These are phyloP conservation scores for Alternaria consortialis DNA, from an alignment of 2,329 filamentous ascomycete species.

Conservation along the genomic window DNA sequence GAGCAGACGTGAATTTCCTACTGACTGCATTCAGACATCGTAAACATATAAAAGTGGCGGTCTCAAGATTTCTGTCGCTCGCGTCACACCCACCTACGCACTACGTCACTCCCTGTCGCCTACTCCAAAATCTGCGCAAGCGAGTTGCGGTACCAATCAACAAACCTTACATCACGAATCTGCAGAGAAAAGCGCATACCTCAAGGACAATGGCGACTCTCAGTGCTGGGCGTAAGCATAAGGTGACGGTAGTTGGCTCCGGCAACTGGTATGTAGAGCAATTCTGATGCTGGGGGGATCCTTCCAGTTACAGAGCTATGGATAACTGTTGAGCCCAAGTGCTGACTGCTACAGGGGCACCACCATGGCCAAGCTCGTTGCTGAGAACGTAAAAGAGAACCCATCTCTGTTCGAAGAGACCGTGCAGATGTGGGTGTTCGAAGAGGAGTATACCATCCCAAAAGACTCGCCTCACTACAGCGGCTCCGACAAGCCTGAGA, in stretches of 20 bases:
- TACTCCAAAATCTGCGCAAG: constrained; percentile 16
- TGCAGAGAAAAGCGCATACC: constrained; percentile 8
- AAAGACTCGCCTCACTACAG: constrained; percentile 78
- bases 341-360: constrained; percentile 74
- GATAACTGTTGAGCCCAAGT: neutral
- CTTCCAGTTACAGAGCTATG: neutral
- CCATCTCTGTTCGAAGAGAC: constrained; percentile 83
- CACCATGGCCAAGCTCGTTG: constrained; percentile 95
- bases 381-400: constrained; percentile 85
- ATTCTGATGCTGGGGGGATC: no score
- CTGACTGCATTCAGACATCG: constrained; percentile 18
- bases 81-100: constrained; percentile 21
- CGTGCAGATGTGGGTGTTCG: constrained; percentile 99
- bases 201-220: constrained; percentile 58
- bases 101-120: constrained; percentile 34
- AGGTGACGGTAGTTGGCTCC: constrained; percentile 92
- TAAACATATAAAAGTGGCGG: constrained; percentile 37
- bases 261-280: constrained; percentile 81
- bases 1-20: constrained; percentile 25
- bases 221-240: constrained; percentile 76
- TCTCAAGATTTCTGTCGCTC: constrained; percentile 20
- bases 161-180: constrained; percentile 10
- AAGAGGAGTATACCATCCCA: constrained; percentile 83
- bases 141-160: constrained; percentile 15
- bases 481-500: constrained; percentile 72